Percentiles rank a stretch among this genome's conserved stretches.
These are phyloP conservation scores for Epichloe baconii DNA, from an alignment of 2,329 filamentous ascomycete species.

Conservation along the genomic window DNA sequence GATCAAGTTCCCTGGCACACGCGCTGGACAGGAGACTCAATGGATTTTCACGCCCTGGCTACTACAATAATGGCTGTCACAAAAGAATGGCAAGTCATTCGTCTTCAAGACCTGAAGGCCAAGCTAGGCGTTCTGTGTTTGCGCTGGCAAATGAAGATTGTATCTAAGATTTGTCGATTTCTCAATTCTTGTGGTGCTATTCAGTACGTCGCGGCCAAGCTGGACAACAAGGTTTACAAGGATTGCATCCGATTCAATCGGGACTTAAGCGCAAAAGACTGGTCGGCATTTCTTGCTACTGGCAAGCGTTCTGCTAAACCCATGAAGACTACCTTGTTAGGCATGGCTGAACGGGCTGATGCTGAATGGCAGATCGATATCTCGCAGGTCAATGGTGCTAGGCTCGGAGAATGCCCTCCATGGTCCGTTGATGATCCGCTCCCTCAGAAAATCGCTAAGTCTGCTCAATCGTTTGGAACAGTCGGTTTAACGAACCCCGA, in stretches of 20 bases:
- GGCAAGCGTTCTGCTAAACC: conserved; percentile 24
- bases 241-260: conserved; percentile 47
- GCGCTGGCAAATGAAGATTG: conserved; percentile 45
- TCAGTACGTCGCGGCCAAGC: conserved; percentile 42
- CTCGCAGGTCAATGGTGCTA: conserved; percentile 5
- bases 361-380: conserved; percentile 7
- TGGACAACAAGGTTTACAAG: conserved; percentile 42
- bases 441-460: conserved; percentile 17
- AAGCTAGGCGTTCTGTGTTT: conserved; percentile 44
- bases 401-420: conserved; percentile 13
- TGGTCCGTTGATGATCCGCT: conserved; percentile 24
- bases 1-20: conserved; percentile 42
- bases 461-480: conserved; percentile 15
- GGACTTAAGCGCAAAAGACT: conserved; percentile 43
- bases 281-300: conserved; percentile 40
- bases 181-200: conserved; percentile 41
- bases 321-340: conserved; percentile 12
- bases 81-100: conserved; percentile 45
- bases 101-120: conserved; percentile 42
- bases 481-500: conserved; percentile 24
- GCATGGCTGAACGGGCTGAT: conserved; percentile 12
- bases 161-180: conserved; percentile 45
- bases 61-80: conserved; percentile 43
- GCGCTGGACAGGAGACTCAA: conserved; percentile 43
- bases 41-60: conserved; percentile 44